phyloP scores from a whole-genome alignment of 257 asterid genomes.

The Primulina eburnea region DNA sequence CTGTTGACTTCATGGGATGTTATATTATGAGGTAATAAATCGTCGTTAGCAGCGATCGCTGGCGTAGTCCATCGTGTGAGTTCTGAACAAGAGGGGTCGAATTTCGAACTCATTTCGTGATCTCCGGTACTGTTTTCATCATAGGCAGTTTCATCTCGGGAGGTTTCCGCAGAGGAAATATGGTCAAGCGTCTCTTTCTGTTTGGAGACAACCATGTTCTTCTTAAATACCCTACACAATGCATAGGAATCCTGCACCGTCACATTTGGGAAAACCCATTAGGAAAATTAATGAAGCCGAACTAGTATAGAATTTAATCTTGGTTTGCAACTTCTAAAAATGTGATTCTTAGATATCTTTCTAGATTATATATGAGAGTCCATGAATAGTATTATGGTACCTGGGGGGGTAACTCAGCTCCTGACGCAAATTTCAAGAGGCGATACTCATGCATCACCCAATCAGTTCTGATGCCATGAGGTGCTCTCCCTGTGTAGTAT shows the following conservation, averaged over 20 bases:
- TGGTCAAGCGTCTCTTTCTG: slow-evolving; percentile 21
- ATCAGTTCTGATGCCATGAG: slow-evolving; percentile 56
- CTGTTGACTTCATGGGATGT: slow-evolving; percentile 48
- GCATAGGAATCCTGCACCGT: slow-evolving; percentile 55
- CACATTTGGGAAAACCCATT: not conserved
- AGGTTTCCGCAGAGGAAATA: slow-evolving; percentile 38
- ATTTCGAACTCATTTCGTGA: slow-evolving; percentile 20
- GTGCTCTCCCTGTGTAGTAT: slow-evolving; percentile 70
- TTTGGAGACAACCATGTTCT: slow-evolving; percentile 38
- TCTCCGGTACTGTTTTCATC: slow-evolving; percentile 21
- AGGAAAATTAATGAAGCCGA: too few relatives aligned
- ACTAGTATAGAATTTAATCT: too few relatives aligned
- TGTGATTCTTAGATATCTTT: too few relatives aligned
- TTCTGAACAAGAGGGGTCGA: slow-evolving; percentile 46
- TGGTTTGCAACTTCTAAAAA: too few relatives aligned
- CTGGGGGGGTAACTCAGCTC: slow-evolving; percentile 36
- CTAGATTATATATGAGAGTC: too few relatives aligned
- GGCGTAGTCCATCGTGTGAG: slow-evolving; percentile 39
- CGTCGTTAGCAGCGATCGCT: slow-evolving; percentile 17
- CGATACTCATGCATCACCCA: slow-evolving; percentile 85
- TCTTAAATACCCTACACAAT: slow-evolving; percentile 63
- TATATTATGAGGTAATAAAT: slow-evolving; percentile 31
- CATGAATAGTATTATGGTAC: slow-evolving; percentile 13
- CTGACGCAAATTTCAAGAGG: slow-evolving; percentile 33
- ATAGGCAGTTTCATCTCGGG: slow-evolving; percentile 30